Percentiles rank a stretch among this genome's conserved stretches.
Evolutionary conservation across 805 yeast genomes (phyloP).

Genomic region (Metschnikowia aberdeeniae): DNA sequence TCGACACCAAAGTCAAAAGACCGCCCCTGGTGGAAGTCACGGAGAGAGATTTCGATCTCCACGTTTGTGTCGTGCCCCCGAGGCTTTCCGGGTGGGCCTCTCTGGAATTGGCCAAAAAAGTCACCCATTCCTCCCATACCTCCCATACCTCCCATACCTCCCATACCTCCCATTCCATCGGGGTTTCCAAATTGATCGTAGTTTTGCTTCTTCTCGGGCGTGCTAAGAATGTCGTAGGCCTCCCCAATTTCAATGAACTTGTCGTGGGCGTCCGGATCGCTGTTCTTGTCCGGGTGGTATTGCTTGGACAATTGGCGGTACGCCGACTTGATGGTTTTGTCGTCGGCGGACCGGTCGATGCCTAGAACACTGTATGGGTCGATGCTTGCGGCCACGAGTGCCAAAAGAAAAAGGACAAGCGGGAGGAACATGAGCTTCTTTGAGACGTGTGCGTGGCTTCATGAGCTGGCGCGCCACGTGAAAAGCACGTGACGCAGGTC

Average conservation of each 20-base stretch:
- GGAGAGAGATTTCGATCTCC: slow-evolving; percentile 51
- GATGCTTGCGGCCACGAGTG: slow-evolving; percentile 19
- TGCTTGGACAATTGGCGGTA: slow-evolving; percentile 77
- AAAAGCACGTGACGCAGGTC: no score
- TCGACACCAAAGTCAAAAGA: slow-evolving; percentile 56
- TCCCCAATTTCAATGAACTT: slow-evolving; percentile 88
- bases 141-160: slow-evolving; percentile 21
- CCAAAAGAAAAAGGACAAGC: slow-evolving; percentile 9
- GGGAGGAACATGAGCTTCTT: slow-evolving; percentile 3
- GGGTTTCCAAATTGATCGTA: slow-evolving; percentile 80
- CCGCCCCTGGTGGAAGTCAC: slow-evolving; percentile 69
- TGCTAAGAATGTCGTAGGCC: slow-evolving; percentile 83
- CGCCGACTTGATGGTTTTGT: slow-evolving; percentile 79
- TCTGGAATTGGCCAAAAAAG: slow-evolving; percentile 56
- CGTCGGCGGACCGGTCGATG: slow-evolving; percentile 62
- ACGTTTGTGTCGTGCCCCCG: slow-evolving; percentile 63
- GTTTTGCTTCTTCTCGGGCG: slow-evolving; percentile 59
- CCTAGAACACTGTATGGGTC: slow-evolving; percentile 67
- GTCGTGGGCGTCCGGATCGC: slow-evolving; percentile 76
- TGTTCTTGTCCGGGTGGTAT: slow-evolving; percentile 93
- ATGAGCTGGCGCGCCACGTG: background rate
- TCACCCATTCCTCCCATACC: slow-evolving; percentile 40
- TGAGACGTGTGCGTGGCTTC: slow-evolving; percentile 2
- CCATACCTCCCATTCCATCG: slow-evolving; percentile 28
- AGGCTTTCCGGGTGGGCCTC: slow-evolving; percentile 39